phyloP scores from a whole-genome alignment of 2,329 filamentous ascomycete genomes.

The Boeremia lycopersici region DNA sequence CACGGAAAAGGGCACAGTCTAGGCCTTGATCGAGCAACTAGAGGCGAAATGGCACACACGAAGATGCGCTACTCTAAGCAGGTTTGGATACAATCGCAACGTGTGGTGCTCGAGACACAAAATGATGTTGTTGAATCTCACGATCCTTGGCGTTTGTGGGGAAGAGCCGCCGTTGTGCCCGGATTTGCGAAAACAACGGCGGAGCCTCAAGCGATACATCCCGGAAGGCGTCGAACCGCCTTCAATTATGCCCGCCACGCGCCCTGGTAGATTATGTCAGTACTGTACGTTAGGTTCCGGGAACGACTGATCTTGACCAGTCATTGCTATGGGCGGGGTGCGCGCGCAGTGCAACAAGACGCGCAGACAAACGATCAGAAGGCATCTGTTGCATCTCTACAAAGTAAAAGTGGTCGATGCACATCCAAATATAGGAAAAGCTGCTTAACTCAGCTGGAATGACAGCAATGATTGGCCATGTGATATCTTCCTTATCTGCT shows the following conservation, averaged over 20 bases:
- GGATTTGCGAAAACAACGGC: conserved; percentile 1
- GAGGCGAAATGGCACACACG: neutral
- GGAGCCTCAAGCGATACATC: neutral
- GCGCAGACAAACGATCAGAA: neutral
- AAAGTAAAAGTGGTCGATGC: neutral
- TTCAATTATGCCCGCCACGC: neutral
- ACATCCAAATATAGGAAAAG: neutral
- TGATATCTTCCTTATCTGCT: conserved; percentile 37
- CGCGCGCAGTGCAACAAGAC: neutral
- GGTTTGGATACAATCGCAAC: neutral
- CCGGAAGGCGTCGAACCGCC: neutral
- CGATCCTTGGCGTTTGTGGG: conserved; percentile 18
- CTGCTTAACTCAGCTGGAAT: neutral
- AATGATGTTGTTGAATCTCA: conserved; percentile 1
- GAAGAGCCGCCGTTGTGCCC: neutral
- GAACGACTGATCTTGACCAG: too few relatives aligned
- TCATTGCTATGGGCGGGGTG: neutral
- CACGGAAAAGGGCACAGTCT: conserved; percentile 8
- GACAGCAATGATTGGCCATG: conserved; percentile 35
- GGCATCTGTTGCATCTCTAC: neutral
- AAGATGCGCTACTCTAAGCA: neutral
- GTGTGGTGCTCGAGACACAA: neutral
- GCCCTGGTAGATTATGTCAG: neutral
- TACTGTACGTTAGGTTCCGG: neutral
- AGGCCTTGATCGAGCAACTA: neutral